These are phyloP conservation scores for Diaporthe sp. DNA, from an alignment of 2,329 filamentous ascomycete species.

Conservation along the genomic window DNA sequence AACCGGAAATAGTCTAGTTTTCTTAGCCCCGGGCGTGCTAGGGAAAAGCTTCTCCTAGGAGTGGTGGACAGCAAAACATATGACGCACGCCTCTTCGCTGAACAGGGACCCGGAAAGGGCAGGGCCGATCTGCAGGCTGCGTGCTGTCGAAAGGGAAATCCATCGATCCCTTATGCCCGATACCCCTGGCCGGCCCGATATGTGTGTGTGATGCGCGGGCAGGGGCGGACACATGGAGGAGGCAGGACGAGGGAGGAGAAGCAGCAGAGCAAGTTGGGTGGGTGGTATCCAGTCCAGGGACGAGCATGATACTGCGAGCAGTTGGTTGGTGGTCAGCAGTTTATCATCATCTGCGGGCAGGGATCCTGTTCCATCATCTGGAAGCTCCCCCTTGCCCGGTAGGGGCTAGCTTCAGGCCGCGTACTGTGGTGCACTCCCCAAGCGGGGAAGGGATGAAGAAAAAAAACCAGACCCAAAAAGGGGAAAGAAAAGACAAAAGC, in stretches of 20 bases:
- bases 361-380: not conserved
- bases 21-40: not conserved
- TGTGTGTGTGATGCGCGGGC: not conserved
- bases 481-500: not conserved
- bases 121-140: not conserved
- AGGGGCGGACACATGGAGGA: not conserved
- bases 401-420: not conserved
- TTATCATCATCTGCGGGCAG: slow-evolving; percentile 16
- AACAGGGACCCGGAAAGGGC: not conserved
- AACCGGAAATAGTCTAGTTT: slow-evolving; percentile 16
- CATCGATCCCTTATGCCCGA: slow-evolving; percentile 8
- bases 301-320: not conserved
- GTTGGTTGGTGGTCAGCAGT: slow-evolving; percentile 29
- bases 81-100: slow-evolving; percentile 9
- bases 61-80: not conserved
- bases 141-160: not conserved
- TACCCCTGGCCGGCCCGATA: not conserved
- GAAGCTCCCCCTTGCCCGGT: slow-evolving; percentile 1
- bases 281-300: slow-evolving; percentile 12
- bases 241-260: not conserved
- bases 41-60: not conserved
- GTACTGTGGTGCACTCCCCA: not conserved
- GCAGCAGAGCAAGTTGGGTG: not conserved
- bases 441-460: not conserved
- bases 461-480: not conserved